Evolutionary conservation across 2,329 filamentous ascomycete genomes (phyloP).

Genomic region (Drechslerella dactyloides): DNA sequence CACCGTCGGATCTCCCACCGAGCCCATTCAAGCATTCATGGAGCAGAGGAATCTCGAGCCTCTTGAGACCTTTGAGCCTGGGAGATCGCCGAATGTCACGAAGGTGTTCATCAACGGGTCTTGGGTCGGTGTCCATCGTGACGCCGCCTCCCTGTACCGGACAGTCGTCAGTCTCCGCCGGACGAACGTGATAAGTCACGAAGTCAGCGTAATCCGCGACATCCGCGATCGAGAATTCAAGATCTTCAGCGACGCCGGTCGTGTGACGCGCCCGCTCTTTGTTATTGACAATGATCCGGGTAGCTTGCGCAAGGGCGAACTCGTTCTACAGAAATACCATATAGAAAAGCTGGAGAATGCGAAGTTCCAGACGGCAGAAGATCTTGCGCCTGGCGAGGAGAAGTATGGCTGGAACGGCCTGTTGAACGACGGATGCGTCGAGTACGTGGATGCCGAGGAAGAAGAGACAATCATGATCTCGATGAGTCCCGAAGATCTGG

Average conservation of each 20-base stretch:
- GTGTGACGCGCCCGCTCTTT: constrained; percentile 91
- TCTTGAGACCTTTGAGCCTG: constrained; percentile 89
- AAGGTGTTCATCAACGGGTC: constrained; percentile 98
- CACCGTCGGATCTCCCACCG: constrained; percentile 88
- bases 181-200: constrained; percentile 81
- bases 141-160: constrained; percentile 82
- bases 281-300: constrained; percentile 85
- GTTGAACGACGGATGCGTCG: constrained; percentile 81
- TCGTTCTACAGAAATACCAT: constrained; percentile 85
- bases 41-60: constrained; percentile 94
- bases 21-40: constrained; percentile 94
- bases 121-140: constrained; percentile 94
- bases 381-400: constrained; percentile 59
- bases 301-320: constrained; percentile 74
- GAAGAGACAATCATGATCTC: constrained; percentile 99
- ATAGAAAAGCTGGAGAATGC: constrained; percentile 75
- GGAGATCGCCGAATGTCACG: constrained; percentile 85
- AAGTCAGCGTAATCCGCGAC: constrained; percentile 93
- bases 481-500: constrained; percentile 96
- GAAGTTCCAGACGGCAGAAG: constrained; percentile 62
- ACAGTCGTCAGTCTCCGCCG: constrained; percentile 79
- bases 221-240: constrained; percentile 98
- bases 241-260: constrained; percentile 95
- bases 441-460: constrained; percentile 97
- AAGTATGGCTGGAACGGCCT: constrained; percentile 85